These are phyloP conservation scores for Cystofilobasidium capitatum DNA, from an alignment of 768 basidiomycete genomes.

Conservation along the genomic window DNA sequence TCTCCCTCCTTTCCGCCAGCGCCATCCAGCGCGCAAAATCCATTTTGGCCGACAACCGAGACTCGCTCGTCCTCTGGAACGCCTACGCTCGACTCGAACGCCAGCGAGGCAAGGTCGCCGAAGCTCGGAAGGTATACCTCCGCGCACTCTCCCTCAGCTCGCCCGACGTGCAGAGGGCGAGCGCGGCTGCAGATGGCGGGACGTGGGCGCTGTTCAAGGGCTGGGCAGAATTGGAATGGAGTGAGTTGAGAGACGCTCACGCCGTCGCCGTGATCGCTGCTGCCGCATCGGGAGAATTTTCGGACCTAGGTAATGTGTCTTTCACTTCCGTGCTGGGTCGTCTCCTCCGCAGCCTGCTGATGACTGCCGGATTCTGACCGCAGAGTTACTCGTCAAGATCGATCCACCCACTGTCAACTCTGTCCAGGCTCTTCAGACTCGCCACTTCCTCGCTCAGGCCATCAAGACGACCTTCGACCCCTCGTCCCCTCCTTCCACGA, in stretches of 20 bases:
- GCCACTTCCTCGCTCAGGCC: slow-evolving; percentile 11
- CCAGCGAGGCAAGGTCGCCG: slow-evolving; percentile 37
- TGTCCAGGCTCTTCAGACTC: slow-evolving; percentile 25
- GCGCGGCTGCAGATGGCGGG: slow-evolving; percentile 12
- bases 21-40: slow-evolving; percentile 40
- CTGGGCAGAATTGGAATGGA: slow-evolving; percentile 43
- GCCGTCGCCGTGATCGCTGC: not conserved
- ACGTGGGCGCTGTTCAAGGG: slow-evolving; percentile 36
- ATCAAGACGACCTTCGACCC: slow-evolving; percentile 19
- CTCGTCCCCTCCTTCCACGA: slow-evolving; percentile 24
- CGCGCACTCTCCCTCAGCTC: slow-evolving; percentile 34
- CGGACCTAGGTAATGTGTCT: slow-evolving; percentile 26
- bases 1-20: slow-evolving; percentile 24
- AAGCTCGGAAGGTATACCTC: slow-evolving; percentile 41
- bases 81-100: slow-evolving; percentile 40
- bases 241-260: not conserved
- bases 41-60: slow-evolving; percentile 35
- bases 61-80: slow-evolving; percentile 41
- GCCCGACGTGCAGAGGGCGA: slow-evolving; percentile 19
- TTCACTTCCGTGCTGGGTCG: not conserved
- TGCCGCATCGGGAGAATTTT: slow-evolving; percentile 13
- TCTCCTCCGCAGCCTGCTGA: not conserved
- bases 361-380: not conserved
- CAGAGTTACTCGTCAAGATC: not conserved
- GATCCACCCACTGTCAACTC: not conserved